Percentiles rank a stretch among this genome's conserved stretches.
These are phyloP conservation scores for Lentinula guzmanii DNA, from an alignment of 768 basidiomycete genomes.

Conservation along the genomic window DNA sequence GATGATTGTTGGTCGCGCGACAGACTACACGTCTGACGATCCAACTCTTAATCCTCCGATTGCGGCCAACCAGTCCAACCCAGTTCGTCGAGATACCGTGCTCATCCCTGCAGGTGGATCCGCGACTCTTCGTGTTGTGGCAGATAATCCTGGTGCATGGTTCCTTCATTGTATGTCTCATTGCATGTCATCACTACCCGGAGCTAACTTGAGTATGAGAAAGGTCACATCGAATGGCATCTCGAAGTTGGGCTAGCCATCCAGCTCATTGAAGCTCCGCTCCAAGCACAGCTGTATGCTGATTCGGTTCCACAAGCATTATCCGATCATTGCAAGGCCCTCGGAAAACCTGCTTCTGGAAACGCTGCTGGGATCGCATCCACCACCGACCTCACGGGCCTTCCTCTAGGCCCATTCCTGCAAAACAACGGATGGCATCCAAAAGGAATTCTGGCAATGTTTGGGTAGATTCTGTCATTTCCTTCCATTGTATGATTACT, in stretches of 20 bases:
- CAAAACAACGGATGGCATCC: conserved; percentile 70
- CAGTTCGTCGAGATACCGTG: conserved; percentile 88
- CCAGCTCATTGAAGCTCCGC: conserved; percentile 79
- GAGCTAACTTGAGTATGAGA: not conserved
- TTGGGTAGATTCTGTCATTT: conserved; percentile 38
- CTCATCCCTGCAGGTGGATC: conserved; percentile 63
- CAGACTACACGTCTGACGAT: conserved; percentile 70
- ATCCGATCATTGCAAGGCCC: conserved; percentile 67
- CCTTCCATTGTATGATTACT: not conserved
- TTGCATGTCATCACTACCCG: not conserved
- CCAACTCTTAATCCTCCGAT: conserved; percentile 75
- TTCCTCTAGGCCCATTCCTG: conserved; percentile 63
- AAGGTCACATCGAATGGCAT: conserved; percentile 87
- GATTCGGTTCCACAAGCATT: conserved; percentile 50
- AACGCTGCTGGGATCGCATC: conserved; percentile 84
- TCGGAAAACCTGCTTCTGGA: conserved; percentile 55
- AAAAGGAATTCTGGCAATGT: conserved; percentile 72
- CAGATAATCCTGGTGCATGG: conserved; percentile 94
- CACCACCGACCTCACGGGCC: conserved; percentile 61
- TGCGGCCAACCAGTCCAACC: conserved; percentile 75
- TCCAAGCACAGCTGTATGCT: conserved; percentile 51
- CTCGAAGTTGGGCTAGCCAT: conserved; percentile 79
- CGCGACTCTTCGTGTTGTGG: conserved; percentile 70
- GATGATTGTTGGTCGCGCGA: conserved; percentile 69
- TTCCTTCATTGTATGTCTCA: conserved; percentile 65